A percentile compares a stretch with the other conserved stretches of the same genome.
phyloP scores from a whole-genome alignment of 495 filamentous ascomycete genomes.

The Cercophora samala region DNA sequence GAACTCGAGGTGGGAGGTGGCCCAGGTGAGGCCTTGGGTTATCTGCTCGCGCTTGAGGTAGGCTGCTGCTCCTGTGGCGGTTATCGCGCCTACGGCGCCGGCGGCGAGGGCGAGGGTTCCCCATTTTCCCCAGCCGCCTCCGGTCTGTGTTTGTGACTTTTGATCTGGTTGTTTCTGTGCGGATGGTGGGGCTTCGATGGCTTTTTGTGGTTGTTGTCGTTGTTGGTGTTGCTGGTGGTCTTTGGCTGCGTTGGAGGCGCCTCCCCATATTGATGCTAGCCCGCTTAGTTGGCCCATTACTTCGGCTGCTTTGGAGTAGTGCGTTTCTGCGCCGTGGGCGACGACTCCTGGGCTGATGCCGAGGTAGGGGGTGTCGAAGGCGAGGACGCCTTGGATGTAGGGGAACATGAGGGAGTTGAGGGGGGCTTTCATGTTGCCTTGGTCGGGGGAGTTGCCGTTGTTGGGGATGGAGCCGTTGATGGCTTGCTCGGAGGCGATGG shows the following conservation, averaged over 20 bases:
- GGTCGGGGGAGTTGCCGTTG: conserved; percentile 29
- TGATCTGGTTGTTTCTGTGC: conserved; percentile 17
- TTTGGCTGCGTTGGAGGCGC: conserved; percentile 28
- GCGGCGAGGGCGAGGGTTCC: conserved; percentile 80
- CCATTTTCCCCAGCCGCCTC: conserved; percentile 59
- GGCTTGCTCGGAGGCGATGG: conserved; percentile 64
- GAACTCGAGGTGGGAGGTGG: conserved; percentile 90
- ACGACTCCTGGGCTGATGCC: conserved; percentile 87
- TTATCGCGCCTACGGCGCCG: conserved; percentile 73
- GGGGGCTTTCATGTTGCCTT: conserved; percentile 30
- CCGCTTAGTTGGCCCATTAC: conserved; percentile 66
- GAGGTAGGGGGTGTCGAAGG: conserved; percentile 93
- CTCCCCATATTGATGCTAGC: conserved; percentile 59
- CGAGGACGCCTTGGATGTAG: conserved; percentile 78
- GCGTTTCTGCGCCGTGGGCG: conserved; percentile 81
- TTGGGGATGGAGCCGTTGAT: conserved; percentile 44
- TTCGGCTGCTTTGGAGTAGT: conserved; percentile 69
- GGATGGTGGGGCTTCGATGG: conserved; percentile 36
- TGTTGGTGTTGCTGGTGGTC: conserved; percentile 26
- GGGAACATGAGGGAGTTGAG: conserved; percentile 57
- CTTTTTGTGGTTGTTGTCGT: conserved; percentile 28
- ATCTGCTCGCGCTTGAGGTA: conserved; percentile 81
- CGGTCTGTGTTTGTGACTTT: conserved; percentile 32
- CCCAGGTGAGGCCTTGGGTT: conserved; percentile 69
- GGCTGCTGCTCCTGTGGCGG: conserved; percentile 82